Evolutionary conservation across 202 grass and related monocot genomes (phyloP), one percentile per base, ranked within the genome.

Genomic region (Musa balbisiana): DNA sequence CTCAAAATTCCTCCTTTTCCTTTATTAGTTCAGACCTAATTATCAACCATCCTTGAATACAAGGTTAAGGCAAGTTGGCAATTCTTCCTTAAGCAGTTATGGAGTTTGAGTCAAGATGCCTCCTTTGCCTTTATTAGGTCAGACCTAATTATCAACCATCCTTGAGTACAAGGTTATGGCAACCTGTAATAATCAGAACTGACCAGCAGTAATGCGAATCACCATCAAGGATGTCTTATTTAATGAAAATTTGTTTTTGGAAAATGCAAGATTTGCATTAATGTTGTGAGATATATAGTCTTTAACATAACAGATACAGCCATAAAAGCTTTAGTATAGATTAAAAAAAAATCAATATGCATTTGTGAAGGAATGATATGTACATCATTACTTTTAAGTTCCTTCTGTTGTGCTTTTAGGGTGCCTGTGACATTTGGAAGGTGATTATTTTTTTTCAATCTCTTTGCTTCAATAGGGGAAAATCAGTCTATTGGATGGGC

Each of bases 401-500:
- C 15, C 55, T 59, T 67, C 4, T 26, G 11, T 29, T 14, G 13
- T 67, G 10, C 27, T 29, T 67, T 29, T 62, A 33, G 29, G 13
- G 23, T 67, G 14, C 13, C 27, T 29, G 11, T 6, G 11, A 67
- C 29, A 10, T 62, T 52, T 21, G 9, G 10, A 4, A 52, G 6
- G n/a, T 22, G 51, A 22, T 21, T 10, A 23, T 53, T 52, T 20
- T 52, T 53, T 9, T 3, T 19, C 16, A 24, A 51, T 23, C 54
- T 25, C 22, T 58, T 69, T 81, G 43, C 79, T 58, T 87, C 26
- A 85, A 81, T 84, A 97, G 94, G 90, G 90, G 94, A 97, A 89
- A 93, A 87, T 69, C 94, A 97, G 76, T 88, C 94, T 74, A 87
- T 97, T 72, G 94, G 93, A 85, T 97, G 94, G 94, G 90, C 90